These are phyloP conservation scores for Pochonia chlamydosporia DNA, from an alignment of 2,329 filamentous ascomycete species.

Conservation along the genomic window DNA sequence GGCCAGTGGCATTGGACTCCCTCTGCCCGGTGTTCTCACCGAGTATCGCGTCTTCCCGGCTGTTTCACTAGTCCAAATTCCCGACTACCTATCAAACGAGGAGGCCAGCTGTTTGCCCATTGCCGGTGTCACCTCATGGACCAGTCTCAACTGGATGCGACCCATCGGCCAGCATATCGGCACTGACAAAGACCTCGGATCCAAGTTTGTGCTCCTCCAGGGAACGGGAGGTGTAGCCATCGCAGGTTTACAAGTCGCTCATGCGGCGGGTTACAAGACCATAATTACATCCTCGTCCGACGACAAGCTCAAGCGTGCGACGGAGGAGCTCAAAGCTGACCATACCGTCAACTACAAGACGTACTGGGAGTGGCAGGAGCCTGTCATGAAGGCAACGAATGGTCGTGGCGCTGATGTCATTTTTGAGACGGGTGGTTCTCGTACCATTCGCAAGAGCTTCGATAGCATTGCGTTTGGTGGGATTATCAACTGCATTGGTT, in stretches of 20 bases:
- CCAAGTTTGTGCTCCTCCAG: slow-evolving; percentile 40
- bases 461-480: slow-evolving; percentile 49
- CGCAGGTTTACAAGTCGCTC: slow-evolving; percentile 47
- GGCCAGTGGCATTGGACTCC: slow-evolving; percentile 53
- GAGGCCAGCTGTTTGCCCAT: slow-evolving; percentile 57
- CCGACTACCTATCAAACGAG: slow-evolving; percentile 50
- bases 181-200: slow-evolving; percentile 3
- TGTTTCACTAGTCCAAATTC: slow-evolving; percentile 48
- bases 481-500: slow-evolving; percentile 45
- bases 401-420: slow-evolving; percentile 46
- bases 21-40: slow-evolving; percentile 50
- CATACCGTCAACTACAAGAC: slow-evolving; percentile 48
- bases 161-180: slow-evolving; percentile 41
- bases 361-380: slow-evolving; percentile 44
- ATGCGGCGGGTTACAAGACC: slow-evolving; percentile 42
- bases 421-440: slow-evolving; percentile 48
- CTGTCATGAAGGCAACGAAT: slow-evolving; percentile 39
- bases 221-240: slow-evolving; percentile 50
- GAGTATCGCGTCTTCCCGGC: slow-evolving; percentile 55
- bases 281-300: slow-evolving; percentile 52
- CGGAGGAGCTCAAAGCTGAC: slow-evolving; percentile 42
- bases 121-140: slow-evolving; percentile 59
- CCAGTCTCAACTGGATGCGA: slow-evolving; percentile 56
- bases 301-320: slow-evolving; percentile 41
- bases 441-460: slow-evolving; percentile 47